Base-by-base conservation (phyloP, 2,329 filamentous ascomycete species). In the Calonectria montana region DNA sequence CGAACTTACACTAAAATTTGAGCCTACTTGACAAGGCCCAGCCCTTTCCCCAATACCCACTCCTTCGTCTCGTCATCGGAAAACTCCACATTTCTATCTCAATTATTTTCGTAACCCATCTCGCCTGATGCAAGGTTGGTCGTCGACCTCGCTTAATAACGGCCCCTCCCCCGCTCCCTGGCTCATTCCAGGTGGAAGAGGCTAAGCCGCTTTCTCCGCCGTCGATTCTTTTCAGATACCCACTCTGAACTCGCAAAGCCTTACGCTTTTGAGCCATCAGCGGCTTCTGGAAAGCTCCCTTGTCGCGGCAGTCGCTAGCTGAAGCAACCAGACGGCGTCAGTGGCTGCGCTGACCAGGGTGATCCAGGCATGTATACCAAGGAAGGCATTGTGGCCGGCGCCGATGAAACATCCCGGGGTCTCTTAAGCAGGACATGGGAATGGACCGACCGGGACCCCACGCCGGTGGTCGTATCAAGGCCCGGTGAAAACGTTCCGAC, bases 371-470 rank as follows among this genome's bases (percentile, higher is more conserved):
- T 65, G 8, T 35, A 29, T 18, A 39, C 63, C 45, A 66, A 45
- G 53, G 43, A 18, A 45, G 63, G 35, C 55, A 66, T 62, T 27
- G 47, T n/a, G 37, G 29, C 61, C 48, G 61, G 48, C 37, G 65
- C 48, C 45, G 55, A 67, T 70, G 68, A 70, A 70, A 70, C 68
- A 55, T 70, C 55, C 47, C 55, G 29, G 68, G 25, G 23, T 39
- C 27, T 39, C 23, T 48, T 27, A 21, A 35, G 66, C 25, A 39
- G 16, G 16, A 41, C 66, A 21, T 69, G 37, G 41, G 27, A 63
- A 55, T 35, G 41, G 47, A 21, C 62, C 50, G 31, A 23, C 39
- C 62, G 62, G 48, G 39, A n/a, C 47, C 41, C 47, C 67, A 65
- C 48, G 39, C 59, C 39, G 39, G 31, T 18, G 15, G 18, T 29